Base-by-base conservation (phyloP, 2,329 filamentous ascomycete genomes). In the Paramyrothecium roridum region DNA sequence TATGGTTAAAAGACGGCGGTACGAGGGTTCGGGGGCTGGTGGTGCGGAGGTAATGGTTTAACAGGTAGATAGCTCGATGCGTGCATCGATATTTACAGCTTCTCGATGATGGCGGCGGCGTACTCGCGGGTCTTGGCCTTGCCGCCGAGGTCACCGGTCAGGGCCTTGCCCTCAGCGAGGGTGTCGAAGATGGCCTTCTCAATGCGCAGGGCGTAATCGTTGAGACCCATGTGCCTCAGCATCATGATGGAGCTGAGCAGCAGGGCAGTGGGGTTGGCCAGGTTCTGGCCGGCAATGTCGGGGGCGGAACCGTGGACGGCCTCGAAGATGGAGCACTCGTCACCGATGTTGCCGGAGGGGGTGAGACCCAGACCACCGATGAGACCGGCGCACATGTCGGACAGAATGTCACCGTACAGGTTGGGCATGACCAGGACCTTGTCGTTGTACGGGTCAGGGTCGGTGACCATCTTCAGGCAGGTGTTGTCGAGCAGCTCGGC, bases 301-400 rank as follows among this genome's bases (percentile, higher is more conserved):
- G 93, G 93, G 57, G 93, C 93, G 63, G 92, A 96, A 67, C 93
- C 93, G 83, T 99, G 95, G 69, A 99, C 95, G 68, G 95, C 95
- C 82, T 99, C 95, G 81, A 99, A 99, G 81, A 98, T 97, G 74
- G 91, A 96, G 88, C 92, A 98, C 82, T 96, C 90, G 78, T 97
- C 92, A 77, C 92, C 95, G 71, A 97, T 98, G 86, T 99, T 99
- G 71, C 93, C 95, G 43, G 93, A 98, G 63, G 95, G 95, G 43
- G 95, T 97, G 52, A 99, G 87, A 74, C 95, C 95, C 62, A 99
- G 89, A 77, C 95, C 95, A 74, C 95, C 95, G 69, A 99, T 98
- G 66, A 99, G 84, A 80, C 95, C 95, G 69, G 95, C 95, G 82
- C 95, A 98, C 91, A 98, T 96, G 77, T 99, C 95, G 70, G 93